Evolutionary conservation across 2,329 filamentous ascomycete species (phyloP).

Genomic region (Aspergillus floridensis): DNA sequence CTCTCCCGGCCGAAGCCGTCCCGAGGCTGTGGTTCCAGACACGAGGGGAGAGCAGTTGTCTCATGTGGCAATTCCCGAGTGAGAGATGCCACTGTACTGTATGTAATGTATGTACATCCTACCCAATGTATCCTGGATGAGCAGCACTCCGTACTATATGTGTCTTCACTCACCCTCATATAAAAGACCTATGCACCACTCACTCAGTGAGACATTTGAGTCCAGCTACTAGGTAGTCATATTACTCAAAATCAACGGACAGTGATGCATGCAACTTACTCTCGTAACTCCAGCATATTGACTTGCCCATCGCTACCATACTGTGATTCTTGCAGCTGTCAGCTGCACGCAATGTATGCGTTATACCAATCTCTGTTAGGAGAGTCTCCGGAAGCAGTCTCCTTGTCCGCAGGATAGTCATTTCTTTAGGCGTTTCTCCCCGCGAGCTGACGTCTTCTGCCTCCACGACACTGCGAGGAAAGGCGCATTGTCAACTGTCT

Average conservation of each 20-base stretch:
- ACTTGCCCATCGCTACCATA: too few species aligned
- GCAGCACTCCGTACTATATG: too few species aligned
- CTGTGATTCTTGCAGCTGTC: neutral
- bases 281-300: neutral
- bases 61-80: neutral
- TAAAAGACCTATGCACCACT: too few species aligned
- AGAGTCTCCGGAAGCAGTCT: neutral
- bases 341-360: neutral
- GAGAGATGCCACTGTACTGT: neutral
- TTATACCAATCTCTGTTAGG: neutral
- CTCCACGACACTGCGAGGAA: neutral
- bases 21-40: slow-evolving; percentile 1
- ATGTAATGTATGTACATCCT: too few species aligned
- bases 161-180: too few species aligned
- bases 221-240: too few species aligned
- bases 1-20: slow-evolving; percentile 1
- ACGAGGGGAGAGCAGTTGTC: neutral
- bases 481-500: neutral
- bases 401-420: neutral
- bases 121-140: too few species aligned
- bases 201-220: too few species aligned
- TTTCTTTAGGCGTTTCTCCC: neutral
- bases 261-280: neutral
- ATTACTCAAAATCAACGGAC: neutral
- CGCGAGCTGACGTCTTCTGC: neutral